These are phyloP conservation scores for Chaetoscypha palmicola DNA, from an alignment of 2,329 filamentous ascomycete genomes.

Conservation along the genomic window DNA sequence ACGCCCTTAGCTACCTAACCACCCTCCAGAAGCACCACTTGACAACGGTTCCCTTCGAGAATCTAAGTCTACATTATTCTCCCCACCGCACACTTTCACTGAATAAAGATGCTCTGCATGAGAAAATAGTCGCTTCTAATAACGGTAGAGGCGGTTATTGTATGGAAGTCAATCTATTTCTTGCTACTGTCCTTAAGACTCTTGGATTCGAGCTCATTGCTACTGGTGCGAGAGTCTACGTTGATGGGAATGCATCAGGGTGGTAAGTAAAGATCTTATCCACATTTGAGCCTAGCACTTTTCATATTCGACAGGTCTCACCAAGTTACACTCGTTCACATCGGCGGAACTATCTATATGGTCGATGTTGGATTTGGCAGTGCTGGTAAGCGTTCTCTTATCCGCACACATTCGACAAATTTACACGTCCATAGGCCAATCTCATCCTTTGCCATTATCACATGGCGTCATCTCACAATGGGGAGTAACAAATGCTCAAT, in stretches of 20 bases:
- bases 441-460: slow-evolving; percentile 47
- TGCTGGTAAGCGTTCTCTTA: slow-evolving; percentile 34
- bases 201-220: slow-evolving; percentile 47
- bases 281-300: background rate
- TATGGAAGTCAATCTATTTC: slow-evolving; percentile 49
- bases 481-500: slow-evolving; percentile 45
- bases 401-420: too few species aligned
- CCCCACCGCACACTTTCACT: slow-evolving; percentile 7
- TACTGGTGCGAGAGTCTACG: slow-evolving; percentile 42
- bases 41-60: slow-evolving; percentile 15
- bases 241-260: slow-evolving; percentile 35
- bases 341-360: slow-evolving; percentile 42
- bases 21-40: slow-evolving; percentile 12
- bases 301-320: slow-evolving; percentile 38
- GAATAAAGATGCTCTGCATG: slow-evolving; percentile 10
- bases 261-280: slow-evolving; percentile 33
- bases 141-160: slow-evolving; percentile 49
- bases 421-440: slow-evolving; percentile 33
- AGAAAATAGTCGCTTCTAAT: slow-evolving; percentile 40
- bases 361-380: slow-evolving; percentile 45
- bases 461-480: slow-evolving; percentile 28
- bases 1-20: slow-evolving; percentile 6
- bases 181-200: slow-evolving; percentile 42
- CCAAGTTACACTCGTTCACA: slow-evolving; percentile 51
- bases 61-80: slow-evolving; percentile 16